These are phyloP conservation scores for Gelatoporia subvermispora DNA, from an alignment of 768 basidiomycete species.

Conservation along the genomic window DNA sequence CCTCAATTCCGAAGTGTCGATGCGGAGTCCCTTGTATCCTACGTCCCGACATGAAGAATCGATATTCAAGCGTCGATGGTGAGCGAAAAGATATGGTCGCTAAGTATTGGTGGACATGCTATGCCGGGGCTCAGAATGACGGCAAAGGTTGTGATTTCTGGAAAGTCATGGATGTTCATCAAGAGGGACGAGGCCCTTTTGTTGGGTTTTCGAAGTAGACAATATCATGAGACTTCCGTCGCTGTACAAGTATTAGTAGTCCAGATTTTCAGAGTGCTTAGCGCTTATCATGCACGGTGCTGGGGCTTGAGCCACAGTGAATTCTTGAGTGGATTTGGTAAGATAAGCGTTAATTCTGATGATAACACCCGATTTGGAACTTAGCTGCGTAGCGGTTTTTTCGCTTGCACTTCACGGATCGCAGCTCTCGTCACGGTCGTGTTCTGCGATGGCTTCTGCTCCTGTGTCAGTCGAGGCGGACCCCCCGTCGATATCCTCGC, in stretches of 20 bases:
- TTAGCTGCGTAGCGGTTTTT: not conserved
- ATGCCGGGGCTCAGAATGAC: slow-evolving; percentile 77
- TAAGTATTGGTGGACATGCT: slow-evolving; percentile 80
- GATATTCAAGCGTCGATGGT: slow-evolving; percentile 25
- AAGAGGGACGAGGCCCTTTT: slow-evolving; percentile 58
- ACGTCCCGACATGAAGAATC: slow-evolving; percentile 75
- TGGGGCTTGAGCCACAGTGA: too few relatives aligned
- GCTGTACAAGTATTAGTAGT: too few relatives aligned
- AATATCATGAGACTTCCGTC: too few relatives aligned
- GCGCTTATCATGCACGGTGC: too few relatives aligned
- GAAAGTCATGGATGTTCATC: slow-evolving; percentile 65
- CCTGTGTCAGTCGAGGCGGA: not conserved
- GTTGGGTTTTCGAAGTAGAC: too few relatives aligned
- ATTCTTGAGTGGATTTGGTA: too few relatives aligned
- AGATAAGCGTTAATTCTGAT: too few relatives aligned
- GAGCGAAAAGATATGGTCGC: slow-evolving; percentile 29
- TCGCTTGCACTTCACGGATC: not conserved
- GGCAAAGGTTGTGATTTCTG: slow-evolving; percentile 78
- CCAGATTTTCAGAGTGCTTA: too few relatives aligned
- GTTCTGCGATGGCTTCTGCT: not conserved
- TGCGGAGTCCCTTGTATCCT: slow-evolving; percentile 69
- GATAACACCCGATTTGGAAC: too few relatives aligned
- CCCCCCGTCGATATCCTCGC: too few relatives aligned
- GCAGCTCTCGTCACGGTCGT: not conserved
- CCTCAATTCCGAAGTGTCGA: slow-evolving; percentile 64